phyloP scores from a whole-genome alignment of 768 basidiomycete genomes.

The Boletus tomentosulus region DNA sequence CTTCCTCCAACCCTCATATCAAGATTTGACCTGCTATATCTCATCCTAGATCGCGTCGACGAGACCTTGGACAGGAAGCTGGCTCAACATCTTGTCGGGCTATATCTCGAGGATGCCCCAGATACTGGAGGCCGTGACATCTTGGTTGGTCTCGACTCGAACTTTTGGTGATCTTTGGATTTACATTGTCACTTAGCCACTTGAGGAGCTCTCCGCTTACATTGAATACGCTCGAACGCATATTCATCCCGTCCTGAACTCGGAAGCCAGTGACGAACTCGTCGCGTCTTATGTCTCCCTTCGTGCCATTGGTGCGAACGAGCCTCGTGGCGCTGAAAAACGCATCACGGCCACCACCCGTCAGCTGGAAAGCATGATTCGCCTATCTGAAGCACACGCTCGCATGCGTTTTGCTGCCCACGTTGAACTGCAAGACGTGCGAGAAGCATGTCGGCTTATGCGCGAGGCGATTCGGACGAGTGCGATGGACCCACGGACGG shows the following conservation, averaged over 20 bases:
- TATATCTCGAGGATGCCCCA: slow-evolving; percentile 92
- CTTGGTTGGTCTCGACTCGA: slow-evolving; percentile 50
- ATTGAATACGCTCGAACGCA: slow-evolving; percentile 89
- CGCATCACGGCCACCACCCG: slow-evolving; percentile 98
- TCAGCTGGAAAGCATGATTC: slow-evolving; percentile 96
- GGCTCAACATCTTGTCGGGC: slow-evolving; percentile 87
- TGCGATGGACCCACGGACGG: slow-evolving; percentile 93
- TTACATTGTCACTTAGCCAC: slow-evolving; percentile 49
- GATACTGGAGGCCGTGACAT: slow-evolving; percentile 56
- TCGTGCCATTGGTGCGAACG: slow-evolving; percentile 81
- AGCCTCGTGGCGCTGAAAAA: slow-evolving; percentile 83
- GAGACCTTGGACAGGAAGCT: slow-evolving; percentile 80
- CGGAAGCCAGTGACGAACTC: slow-evolving; percentile 79
- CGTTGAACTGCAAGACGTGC: slow-evolving; percentile 84
- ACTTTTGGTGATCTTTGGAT: neutral
- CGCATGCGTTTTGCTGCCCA: slow-evolving; percentile 89
- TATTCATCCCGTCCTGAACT: slow-evolving; percentile 82
- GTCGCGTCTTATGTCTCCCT: slow-evolving; percentile 90
- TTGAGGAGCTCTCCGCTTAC: slow-evolving; percentile 89
- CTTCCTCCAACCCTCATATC: slow-evolving; percentile 97
- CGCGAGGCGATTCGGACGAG: slow-evolving; percentile 92
- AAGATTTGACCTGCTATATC: slow-evolving; percentile 93
- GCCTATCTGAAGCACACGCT: slow-evolving; percentile 93
- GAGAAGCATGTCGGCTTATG: slow-evolving; percentile 92
- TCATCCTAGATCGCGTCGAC: slow-evolving; percentile 93